These are phyloP conservation scores for Lactarius psammicola DNA, from an alignment of 768 basidiomycete genomes.

Conservation along the genomic window DNA sequence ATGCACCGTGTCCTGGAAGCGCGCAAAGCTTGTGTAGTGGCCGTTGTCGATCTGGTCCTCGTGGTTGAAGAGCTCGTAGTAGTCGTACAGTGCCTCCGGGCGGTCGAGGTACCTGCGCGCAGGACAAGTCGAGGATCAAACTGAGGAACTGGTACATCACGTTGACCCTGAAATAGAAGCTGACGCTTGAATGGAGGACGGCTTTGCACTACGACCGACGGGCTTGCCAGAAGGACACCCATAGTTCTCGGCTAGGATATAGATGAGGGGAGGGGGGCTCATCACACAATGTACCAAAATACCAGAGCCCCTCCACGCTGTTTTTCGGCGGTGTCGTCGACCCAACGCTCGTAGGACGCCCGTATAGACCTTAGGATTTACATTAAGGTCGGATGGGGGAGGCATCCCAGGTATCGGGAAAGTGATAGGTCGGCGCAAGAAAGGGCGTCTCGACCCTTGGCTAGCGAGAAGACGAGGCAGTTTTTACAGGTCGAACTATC, in stretches of 20 bases:
- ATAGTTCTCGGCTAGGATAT: background rate
- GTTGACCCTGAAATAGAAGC: slow-evolving; percentile 4
- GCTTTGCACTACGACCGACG: background rate
- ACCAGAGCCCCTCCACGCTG: background rate
- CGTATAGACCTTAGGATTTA: background rate
- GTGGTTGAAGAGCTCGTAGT: slow-evolving; percentile 93
- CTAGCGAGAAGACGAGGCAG: background rate
- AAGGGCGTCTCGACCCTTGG: background rate
- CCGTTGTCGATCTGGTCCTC: slow-evolving; percentile 94
- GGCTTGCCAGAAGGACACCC: background rate
- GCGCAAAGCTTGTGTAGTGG: slow-evolving; percentile 87
- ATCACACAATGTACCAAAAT: background rate
- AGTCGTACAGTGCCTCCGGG: slow-evolving; percentile 70
- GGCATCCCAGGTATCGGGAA: no score
- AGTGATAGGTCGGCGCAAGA: background rate
- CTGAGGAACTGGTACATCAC: slow-evolving; percentile 15
- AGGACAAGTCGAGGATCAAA: background rate
- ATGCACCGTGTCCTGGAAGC: slow-evolving; percentile 81
- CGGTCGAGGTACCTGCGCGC: slow-evolving; percentile 46
- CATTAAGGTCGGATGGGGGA: background rate
- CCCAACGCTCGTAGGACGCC: background rate
- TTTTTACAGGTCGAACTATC: background rate
- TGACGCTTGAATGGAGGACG: background rate
- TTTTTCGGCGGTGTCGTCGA: background rate
- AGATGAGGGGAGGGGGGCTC: background rate